phyloP scores from a whole-genome alignment of 176 grass and related monocot genomes.

The Eleusine coracana region DNA sequence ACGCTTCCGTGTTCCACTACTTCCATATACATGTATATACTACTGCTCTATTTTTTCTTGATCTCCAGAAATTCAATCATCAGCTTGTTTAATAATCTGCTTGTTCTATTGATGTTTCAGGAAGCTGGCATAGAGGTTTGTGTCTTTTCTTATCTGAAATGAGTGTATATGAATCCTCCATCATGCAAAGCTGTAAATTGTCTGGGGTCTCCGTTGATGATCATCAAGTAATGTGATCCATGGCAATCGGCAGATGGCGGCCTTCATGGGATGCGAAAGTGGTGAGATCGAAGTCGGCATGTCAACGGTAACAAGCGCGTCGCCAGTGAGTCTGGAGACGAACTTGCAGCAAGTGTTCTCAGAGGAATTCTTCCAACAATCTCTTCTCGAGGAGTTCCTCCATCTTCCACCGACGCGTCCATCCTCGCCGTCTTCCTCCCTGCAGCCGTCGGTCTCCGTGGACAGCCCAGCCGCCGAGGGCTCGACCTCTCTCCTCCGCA shows the following conservation, averaged over 20 bases:
- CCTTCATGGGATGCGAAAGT: conserved; percentile 74
- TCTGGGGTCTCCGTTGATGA: background rate
- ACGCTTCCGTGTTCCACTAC: background rate
- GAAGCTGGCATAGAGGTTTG: conserved; percentile 85
- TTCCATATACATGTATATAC: too few species aligned
- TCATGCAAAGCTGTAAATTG: background rate
- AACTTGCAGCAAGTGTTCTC: conserved; percentile 72
- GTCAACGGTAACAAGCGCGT: background rate
- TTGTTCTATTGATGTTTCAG: conserved; percentile 46
- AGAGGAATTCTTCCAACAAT: conserved; percentile 74
- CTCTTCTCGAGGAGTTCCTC: conserved; percentile 49
- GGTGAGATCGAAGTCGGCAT: conserved; percentile 92
- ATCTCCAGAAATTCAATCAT: too few species aligned
- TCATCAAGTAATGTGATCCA: background rate
- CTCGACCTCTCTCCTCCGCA: conserved; percentile 41
- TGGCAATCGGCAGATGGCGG: conserved; percentile 52
- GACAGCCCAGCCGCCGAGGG: conserved; percentile 54
- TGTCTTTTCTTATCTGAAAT: background rate
- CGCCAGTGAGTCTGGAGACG: conserved; percentile 29
- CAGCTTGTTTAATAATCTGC: background rate
- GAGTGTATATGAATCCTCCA: background rate
- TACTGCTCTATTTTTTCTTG: too few species aligned
- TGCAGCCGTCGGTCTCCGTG: conserved; percentile 48
- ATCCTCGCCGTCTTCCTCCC: conserved; percentile 48
- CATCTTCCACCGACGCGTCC: conserved; percentile 48